phyloP scores from a whole-genome alignment of 1,284 basidiomycete genomes.

The Malassezia obtusa region DNA sequence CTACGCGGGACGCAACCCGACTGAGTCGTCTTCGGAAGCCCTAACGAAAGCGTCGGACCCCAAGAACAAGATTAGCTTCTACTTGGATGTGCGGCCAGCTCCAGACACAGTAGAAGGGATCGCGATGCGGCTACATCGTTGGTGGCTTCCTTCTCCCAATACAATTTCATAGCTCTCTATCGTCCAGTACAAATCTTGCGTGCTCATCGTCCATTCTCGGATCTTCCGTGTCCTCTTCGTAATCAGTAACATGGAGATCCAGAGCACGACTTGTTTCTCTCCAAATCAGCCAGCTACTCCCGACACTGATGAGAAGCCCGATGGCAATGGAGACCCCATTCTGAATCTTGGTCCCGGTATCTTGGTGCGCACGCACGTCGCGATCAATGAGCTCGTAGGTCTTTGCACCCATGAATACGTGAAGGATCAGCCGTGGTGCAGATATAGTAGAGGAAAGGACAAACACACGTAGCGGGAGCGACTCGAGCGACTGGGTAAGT shows the following conservation, averaged over 20 bases:
- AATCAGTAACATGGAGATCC: neutral
- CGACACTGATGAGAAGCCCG: conserved; percentile 5
- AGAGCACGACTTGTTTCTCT: conserved; percentile 1
- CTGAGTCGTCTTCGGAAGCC: neutral
- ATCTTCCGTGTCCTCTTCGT: neutral
- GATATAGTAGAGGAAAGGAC: conserved; percentile 31
- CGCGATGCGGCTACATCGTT: conserved; percentile 56
- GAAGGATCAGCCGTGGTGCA: conserved; percentile 40
- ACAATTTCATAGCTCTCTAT: neutral
- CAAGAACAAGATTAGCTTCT: conserved; percentile 57
- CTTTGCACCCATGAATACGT: conserved; percentile 37
- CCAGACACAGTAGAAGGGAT: conserved; percentile 81
- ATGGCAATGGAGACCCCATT: conserved; percentile 26
- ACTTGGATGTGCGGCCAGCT: conserved; percentile 85
- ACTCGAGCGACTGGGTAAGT: conserved; percentile 21
- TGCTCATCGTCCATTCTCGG: neutral
- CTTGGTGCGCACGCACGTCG: conserved; percentile 21
- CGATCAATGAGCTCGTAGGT: conserved; percentile 36
- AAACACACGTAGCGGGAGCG: conserved; percentile 26
- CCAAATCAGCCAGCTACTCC: conserved; percentile 12
- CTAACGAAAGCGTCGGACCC: conserved; percentile 15
- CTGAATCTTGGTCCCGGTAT: conserved; percentile 19
- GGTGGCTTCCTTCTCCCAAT: neutral
- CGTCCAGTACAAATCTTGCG: neutral
- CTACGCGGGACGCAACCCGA: conserved; percentile 68